Evolutionary conservation across 805 yeast genomes (phyloP).

Genomic region (Lipomyces spencermartinsiae): DNA sequence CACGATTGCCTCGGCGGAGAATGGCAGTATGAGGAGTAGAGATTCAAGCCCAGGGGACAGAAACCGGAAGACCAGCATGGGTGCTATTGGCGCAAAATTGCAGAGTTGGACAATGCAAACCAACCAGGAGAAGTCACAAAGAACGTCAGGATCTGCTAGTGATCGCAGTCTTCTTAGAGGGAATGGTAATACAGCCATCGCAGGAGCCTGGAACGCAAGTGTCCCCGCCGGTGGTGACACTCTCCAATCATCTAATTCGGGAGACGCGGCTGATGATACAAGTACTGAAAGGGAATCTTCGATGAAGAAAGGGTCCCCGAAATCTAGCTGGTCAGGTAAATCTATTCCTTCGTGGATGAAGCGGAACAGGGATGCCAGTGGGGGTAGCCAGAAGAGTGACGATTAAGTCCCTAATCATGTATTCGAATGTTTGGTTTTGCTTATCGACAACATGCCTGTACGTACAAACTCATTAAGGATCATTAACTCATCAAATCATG

Average conservation of each 20-base stretch:
- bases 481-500: not conserved
- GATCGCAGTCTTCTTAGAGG: not conserved
- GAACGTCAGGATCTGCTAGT: not conserved
- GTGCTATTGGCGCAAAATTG: not conserved
- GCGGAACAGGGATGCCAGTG: conserved; percentile 4
- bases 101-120: not conserved
- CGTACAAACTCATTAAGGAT: not conserved
- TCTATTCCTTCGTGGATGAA: conserved; percentile 19
- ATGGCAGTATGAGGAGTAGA: not conserved
- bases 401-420: not conserved
- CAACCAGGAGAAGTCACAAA: not conserved
- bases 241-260: not conserved
- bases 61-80: not conserved
- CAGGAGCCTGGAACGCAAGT: not conserved
- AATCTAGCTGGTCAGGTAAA: conserved; percentile 9
- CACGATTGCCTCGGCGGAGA: not conserved
- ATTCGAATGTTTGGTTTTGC: not conserved
- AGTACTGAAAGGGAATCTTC: not conserved
- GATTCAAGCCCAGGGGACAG: not conserved
- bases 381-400: not conserved
- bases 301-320: conserved; percentile 20
- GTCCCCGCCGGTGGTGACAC: not conserved
- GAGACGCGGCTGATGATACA: conserved; percentile 4
- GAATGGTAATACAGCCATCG: not conserved
- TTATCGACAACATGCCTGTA: not conserved